Conservation (phyloP, 495 filamentous ascomycete genomes). For the Trichoderma orchidacearum region DNA sequence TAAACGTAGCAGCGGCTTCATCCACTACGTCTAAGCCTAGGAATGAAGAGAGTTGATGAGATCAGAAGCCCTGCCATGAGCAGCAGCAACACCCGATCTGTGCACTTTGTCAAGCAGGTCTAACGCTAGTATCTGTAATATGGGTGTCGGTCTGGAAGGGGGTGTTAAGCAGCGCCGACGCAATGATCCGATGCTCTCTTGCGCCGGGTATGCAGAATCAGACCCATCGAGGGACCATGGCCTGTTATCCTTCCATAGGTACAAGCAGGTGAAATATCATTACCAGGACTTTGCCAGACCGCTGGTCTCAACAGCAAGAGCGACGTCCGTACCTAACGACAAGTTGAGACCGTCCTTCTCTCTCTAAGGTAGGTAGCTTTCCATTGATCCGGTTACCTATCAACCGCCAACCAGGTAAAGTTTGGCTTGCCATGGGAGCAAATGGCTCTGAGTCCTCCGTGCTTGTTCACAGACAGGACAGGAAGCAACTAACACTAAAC, state of each 20-base stretch:
- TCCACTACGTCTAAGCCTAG: neutral
- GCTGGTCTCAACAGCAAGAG: neutral
- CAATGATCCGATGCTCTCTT: neutral
- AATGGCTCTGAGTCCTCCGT: no score
- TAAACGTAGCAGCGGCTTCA: neutral
- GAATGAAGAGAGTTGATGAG: neutral
- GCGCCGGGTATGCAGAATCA: neutral
- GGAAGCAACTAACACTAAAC: constrained; percentile 17
- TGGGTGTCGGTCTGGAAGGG: neutral
- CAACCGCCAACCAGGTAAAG: no score
- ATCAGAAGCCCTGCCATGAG: neutral
- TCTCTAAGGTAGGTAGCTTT: neutral
- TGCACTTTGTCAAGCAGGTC: neutral
- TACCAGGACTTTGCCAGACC: neutral
- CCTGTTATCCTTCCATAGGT: neutral
- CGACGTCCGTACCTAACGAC: constrained; percentile 7
- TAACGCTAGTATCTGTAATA: neutral
- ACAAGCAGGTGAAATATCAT: neutral
- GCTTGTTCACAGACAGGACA: no score
- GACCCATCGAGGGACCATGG: neutral
- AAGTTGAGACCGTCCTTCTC: constrained; percentile 13
- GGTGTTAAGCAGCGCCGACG: neutral
- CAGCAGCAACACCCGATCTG: neutral
- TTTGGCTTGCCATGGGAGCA: no score
- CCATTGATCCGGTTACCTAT: neutral